phyloP scores from a whole-genome alignment of 495 filamentous ascomycete species.

The Cetradonia linearis region DNA sequence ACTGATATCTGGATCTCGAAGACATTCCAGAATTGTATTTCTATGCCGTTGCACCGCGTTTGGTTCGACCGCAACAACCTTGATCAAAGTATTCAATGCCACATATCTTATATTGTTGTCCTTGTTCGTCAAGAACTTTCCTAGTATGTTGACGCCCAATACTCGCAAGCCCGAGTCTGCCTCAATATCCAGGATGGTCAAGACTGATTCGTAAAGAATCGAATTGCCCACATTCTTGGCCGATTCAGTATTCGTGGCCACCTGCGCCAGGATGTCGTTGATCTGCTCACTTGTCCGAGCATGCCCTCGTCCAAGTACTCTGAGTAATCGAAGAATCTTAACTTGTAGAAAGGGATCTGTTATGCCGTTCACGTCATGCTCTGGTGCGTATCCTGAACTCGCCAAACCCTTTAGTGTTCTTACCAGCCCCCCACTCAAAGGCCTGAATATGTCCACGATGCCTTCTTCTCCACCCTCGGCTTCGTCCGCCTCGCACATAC shows the following conservation, averaged over 20 bases:
- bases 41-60: slow-evolving; percentile 95
- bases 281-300: slow-evolving; percentile 87
- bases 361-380: slow-evolving; percentile 95
- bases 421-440: slow-evolving; percentile 68
- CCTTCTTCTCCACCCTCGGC: slow-evolving; percentile 75
- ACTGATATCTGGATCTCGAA: slow-evolving; percentile 97
- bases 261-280: slow-evolving; percentile 96
- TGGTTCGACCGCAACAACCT: slow-evolving; percentile 95
- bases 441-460: slow-evolving; percentile 80
- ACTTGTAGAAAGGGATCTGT: slow-evolving; percentile 98
- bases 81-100: slow-evolving; percentile 91
- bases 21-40: slow-evolving; percentile 92
- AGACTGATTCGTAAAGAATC: slow-evolving; percentile 93
- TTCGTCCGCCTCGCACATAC: slow-evolving; percentile 89
- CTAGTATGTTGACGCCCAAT: slow-evolving; percentile 92
- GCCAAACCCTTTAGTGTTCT: slow-evolving; percentile 82
- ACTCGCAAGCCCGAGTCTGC: slow-evolving; percentile 90
- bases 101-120: slow-evolving; percentile 99
- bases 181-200: slow-evolving; percentile 96
- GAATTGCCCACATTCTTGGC: slow-evolving; percentile 98
- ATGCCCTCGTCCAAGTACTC: slow-evolving; percentile 81
- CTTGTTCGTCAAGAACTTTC: slow-evolving; percentile 93
- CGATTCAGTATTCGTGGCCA: slow-evolving; percentile 95
- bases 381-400: slow-evolving; percentile 91
- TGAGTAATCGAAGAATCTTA: slow-evolving; percentile 79